Percentiles rank a stretch among this genome's conserved stretches.
These are phyloP conservation scores for Teratosphaeria gauchensis DNA, from an alignment of 2,329 filamentous ascomycete species.

Conservation along the genomic window DNA sequence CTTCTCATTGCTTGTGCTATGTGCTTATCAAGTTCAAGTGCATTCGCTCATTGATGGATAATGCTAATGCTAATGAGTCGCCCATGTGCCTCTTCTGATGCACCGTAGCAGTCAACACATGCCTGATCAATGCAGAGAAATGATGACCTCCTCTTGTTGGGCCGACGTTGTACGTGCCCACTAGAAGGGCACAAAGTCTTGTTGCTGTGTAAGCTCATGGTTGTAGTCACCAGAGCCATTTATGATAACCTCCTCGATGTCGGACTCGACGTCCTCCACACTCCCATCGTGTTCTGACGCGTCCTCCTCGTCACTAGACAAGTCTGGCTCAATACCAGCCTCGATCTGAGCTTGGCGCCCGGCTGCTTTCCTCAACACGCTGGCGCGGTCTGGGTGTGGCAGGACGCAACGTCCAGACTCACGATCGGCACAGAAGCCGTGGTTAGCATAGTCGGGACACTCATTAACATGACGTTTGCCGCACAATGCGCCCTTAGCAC, in stretches of 20 bases:
- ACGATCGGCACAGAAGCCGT: slow-evolving; percentile 68
- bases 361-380: slow-evolving; percentile 57
- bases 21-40: background rate
- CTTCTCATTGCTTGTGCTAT: background rate
- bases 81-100: background rate
- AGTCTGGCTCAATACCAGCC: slow-evolving; percentile 39
- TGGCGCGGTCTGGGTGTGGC: slow-evolving; percentile 79
- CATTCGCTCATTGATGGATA: background rate
- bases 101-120: background rate
- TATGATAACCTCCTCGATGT: slow-evolving; percentile 22
- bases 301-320: slow-evolving; percentile 67
- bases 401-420: slow-evolving; percentile 58
- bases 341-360: slow-evolving; percentile 32
- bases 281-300: slow-evolving; percentile 39
- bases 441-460: slow-evolving; percentile 92
- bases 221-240: slow-evolving; percentile 27
- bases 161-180: background rate
- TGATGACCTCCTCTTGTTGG: background rate
- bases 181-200: slow-evolving; percentile 38
- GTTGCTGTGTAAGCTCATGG: slow-evolving; percentile 42
- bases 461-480: slow-evolving; percentile 72
- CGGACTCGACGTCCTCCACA: slow-evolving; percentile 29
- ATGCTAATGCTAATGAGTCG: background rate
- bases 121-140: background rate
- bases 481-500: slow-evolving; percentile 70